Base-by-base conservation (phyloP, 768 basidiomycete genomes). In the Artomyces pyxidatus region DNA sequence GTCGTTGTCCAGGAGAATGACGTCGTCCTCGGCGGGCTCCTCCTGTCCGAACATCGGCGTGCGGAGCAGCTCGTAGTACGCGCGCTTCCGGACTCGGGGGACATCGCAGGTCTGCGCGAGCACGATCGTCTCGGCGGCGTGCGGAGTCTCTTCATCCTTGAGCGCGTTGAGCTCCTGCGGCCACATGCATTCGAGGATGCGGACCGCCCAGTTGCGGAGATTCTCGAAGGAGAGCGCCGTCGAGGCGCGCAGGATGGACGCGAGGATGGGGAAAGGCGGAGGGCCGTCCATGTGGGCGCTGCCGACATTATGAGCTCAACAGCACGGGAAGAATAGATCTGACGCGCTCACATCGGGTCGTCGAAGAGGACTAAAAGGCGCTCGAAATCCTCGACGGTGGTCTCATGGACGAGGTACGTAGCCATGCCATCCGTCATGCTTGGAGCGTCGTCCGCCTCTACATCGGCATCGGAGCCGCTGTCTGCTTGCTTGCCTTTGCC, bases 11-110 rank as follows among this genome's bases (percentile, higher is more conserved):
- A 35, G 11, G 22, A 38, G 30, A 39, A 30, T 6, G 52, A 42
- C 45, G 25, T 45, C 46, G 30, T 42, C 37, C 12, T 42, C 45
- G 30, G 41, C 45, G 4, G 25, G 46, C 3, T 42, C 37, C 0
- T 37, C 50, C 45, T 66, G 65, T 8, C 61, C 65, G 46, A 67
- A 65, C 12, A 50, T 58, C 8, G 58, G 43, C 11, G 52, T 53
- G 26, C 70, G 60, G 4, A 70, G 56, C 29, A 74, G 59, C 50
- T 73, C 70, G 51, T 73, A 73, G 46, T 66, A 70, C 1, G 71
- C 70, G 38, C 61, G 58, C 42, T 68, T 67, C 8, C 67, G 56
- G 21, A 71, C 61, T 1, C 37, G 32, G 7, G 61, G 52, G 3
- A 61, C 57, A 19, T 60, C 54, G 48, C 53, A 66, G 3, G 52